Evolutionary conservation across 2,329 filamentous ascomycete genomes (phyloP), one percentile per base, ranked within the genome.

Genomic region (Annulohypoxylon truncatum): DNA sequence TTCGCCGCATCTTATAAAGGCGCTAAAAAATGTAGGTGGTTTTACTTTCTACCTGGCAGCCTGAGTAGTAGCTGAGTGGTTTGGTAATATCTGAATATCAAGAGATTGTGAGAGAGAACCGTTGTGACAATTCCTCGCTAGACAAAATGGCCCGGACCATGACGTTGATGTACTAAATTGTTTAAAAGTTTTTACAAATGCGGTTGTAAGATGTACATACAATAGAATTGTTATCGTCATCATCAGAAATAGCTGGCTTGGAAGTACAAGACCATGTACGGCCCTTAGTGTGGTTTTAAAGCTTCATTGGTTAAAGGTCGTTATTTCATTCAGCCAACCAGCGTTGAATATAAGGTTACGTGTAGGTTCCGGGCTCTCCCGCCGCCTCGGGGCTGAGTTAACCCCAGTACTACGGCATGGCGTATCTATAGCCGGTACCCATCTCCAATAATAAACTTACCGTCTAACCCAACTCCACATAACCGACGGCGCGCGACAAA

Each of bases 321-420:
- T n/a, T 64, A 33, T 48, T 48, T 31, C 29, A 58, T 52, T 29
- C 24, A 42, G 35, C 62, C 56, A 61, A 50, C 52, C 28, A 24
- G 29, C 29, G 3, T 50, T 40, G 22, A 28, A 40, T 4, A 26
- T 28, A 40, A 48, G 4, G 38, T 40, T 26, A 38, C n/a, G n/a
- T 15, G 33, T 57, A 55, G 18, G 22, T 24, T 54, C 22, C 59
- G 66, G 68, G 47, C 46, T 20, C 52, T 58, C 12, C 50, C 59
- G 66, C 54, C 10, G 8, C 53, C 26, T 63, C 66, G 68, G 68
- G 53, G 38, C 15, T 69, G 63, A 5, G 1, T 42, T 63, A 71
- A 13, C 60, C 67, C 68, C 68, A 12, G 35, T 12, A 2, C 3
- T 10, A 67, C 64, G 59, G 55, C 47, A 24, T 48, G 68, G 66